Base-by-base conservation (phyloP, 129 eudicot genomes). In the Lonicera japonica region DNA sequence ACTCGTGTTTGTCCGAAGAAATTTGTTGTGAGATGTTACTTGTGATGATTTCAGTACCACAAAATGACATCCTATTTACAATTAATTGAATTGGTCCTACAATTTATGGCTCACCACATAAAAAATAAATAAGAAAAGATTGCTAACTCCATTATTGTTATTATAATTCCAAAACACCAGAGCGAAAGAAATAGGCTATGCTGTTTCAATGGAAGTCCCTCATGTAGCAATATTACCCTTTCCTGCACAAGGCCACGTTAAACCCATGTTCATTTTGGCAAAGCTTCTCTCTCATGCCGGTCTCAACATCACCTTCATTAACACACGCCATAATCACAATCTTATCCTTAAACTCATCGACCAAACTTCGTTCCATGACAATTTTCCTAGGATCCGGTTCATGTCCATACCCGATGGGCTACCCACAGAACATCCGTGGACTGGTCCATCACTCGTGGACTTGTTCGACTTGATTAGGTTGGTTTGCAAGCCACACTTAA, bases 181-280 rank as follows among this genome's bases (percentile, higher is more conserved):
- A n/a, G n/a, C n/a, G n/a, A n/a, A n/a, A n/a, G n/a, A n/a, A n/a
- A n/a, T n/a, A n/a, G n/a, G n/a, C n/a, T n/a, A n/a, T n/a, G n/a
- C n/a, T n/a, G n/a, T n/a, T n/a, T 10, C 53, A n/a, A 73, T 73
- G 69, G 59, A 60, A 11, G 21, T 51, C 21, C 67, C 71, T 19
- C 80, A 75, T 22, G 72, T 75, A 8, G 75, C 69, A 24, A 38
- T 69, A n/a, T 48, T 68, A 5, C 75, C 72, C 0, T 69, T 69
- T 34, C 80, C 80, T 1, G 75, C 75, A 24, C 75, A 69, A 58
- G 80, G 75, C 68, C 75, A 69, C 58, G 25, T 69, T 58, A 75
- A 69, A 43, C 80, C 80, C 58, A 75, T 75, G 80, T 62, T 70
- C 58, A 40, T 64, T 57, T 20, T 75, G 22, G 71, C 71, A 45